These are phyloP conservation scores for Phytophthora citrophthora DNA, from an alignment of 352 stramenopile genomes.

Conservation along the genomic window DNA sequence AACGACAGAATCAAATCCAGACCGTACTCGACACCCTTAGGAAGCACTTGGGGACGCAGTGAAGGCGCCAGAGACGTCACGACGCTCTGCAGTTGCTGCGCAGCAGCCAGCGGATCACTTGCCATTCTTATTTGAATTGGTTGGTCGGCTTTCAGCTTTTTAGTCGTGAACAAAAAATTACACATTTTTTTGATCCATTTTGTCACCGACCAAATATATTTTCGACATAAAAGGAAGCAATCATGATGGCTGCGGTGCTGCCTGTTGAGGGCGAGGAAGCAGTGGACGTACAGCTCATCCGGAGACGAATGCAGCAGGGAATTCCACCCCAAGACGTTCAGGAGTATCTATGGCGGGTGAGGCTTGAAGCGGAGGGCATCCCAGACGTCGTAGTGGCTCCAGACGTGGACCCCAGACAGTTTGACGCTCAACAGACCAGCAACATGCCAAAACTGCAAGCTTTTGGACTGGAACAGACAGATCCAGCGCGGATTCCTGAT, in stretches of 20 bases:
- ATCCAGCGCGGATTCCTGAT: conserved; percentile 29
- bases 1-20: conserved; percentile 67
- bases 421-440: conserved; percentile 67
- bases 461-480: conserved; percentile 39
- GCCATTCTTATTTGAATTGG: conserved; percentile 30
- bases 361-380: conserved; percentile 78
- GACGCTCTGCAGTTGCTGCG: conserved; percentile 67
- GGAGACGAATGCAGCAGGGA: conserved; percentile 64
- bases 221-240: conserved; percentile 21
- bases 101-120: conserved; percentile 62
- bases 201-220: not conserved
- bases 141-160: conserved; percentile 24
- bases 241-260: conserved; percentile 77
- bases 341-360: conserved; percentile 88
- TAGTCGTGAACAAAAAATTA: conserved; percentile 7
- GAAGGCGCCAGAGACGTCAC: conserved; percentile 59
- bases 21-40: conserved; percentile 62
- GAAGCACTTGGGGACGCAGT: conserved; percentile 71
- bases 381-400: conserved; percentile 79
- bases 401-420: conserved; percentile 70
- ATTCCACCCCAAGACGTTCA: conserved; percentile 75
- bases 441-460: conserved; percentile 75
- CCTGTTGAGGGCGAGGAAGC: conserved; percentile 59
- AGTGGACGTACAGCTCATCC: conserved; percentile 69
- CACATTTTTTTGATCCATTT: conserved; percentile 1